A percentile compares a stretch with the other conserved stretches of the same genome.
Evolutionary conservation across 164 flowering plant species (phyloP).

Genomic region (Piper betle): DNA sequence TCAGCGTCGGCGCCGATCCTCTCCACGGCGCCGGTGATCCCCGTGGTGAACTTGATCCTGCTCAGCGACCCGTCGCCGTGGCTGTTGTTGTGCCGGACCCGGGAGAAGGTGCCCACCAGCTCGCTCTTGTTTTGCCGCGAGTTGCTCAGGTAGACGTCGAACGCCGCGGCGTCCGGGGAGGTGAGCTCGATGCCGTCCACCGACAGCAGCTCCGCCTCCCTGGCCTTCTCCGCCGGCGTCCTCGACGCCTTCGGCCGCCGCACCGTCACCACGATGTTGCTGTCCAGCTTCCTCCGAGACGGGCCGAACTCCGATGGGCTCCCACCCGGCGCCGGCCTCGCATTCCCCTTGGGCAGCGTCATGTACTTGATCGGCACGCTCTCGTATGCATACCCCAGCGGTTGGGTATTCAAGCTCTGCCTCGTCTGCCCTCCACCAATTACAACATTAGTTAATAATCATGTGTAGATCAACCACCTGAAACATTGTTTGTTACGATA

Average conservation of each 20-base stretch:
- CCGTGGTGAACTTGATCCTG: neutral
- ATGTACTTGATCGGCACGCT: neutral
- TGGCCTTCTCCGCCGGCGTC: neutral
- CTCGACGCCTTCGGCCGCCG: neutral
- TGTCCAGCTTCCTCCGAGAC: conserved; percentile 10
- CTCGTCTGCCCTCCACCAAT: neutral
- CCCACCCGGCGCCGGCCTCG: neutral
- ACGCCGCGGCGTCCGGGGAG: neutral
- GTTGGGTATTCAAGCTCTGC: neutral
- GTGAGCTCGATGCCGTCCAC: neutral
- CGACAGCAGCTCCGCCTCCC: neutral
- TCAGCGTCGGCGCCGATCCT: neutral
- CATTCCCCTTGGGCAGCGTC: neutral
- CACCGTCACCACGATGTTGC: neutral
- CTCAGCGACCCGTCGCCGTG: neutral
- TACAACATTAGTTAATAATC: too few species aligned
- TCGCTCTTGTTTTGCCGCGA: neutral
- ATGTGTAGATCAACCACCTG: too few species aligned
- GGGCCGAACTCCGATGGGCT: conserved; percentile 14
- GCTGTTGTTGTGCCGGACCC: conserved; percentile 1
- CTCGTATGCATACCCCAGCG: conserved; percentile 1
- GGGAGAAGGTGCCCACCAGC: conserved; percentile 1
- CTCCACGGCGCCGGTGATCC: neutral
- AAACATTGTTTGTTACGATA: too few species aligned
- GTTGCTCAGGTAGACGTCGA: conserved; percentile 3